phyloP scores from a whole-genome alignment of 257 asterid species.

The Scutellaria baicalensis region DNA sequence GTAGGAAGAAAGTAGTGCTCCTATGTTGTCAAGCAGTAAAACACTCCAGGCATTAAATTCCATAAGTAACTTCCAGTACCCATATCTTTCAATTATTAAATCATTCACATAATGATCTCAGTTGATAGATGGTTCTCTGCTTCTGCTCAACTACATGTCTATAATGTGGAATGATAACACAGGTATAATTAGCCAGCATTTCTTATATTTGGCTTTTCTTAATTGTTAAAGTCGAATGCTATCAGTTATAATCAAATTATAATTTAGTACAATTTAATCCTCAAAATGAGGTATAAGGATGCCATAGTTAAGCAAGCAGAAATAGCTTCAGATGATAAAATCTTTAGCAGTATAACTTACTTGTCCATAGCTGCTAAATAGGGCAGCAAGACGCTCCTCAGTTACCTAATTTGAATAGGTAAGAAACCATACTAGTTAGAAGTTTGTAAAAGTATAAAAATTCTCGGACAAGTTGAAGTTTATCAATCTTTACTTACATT shows the following conservation, averaged over 20 bases:
- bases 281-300: not conserved
- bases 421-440: conserved; percentile 17
- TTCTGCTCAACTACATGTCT: not conserved
- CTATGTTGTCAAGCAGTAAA: not conserved
- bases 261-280: not conserved
- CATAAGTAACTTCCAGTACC: too few relatives aligned
- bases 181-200: not conserved
- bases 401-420: conserved; percentile 45
- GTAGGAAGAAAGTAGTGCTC: not conserved
- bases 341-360: conserved; percentile 40
- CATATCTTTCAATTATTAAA: too few relatives aligned
- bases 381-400: conserved; percentile 81
- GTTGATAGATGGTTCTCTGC: not conserved
- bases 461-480: not conserved
- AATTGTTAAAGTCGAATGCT: not conserved
- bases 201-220: not conserved
- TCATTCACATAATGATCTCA: not conserved
- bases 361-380: conserved; percentile 71
- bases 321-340: not conserved
- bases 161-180: not conserved
- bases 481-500: conserved; percentile 36
- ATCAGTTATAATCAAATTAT: not conserved
- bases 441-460: not conserved
- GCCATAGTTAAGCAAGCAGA: not conserved
- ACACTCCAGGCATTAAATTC: not conserved